Percentiles rank a stretch among this genome's conserved stretches.
phyloP scores from a whole-genome alignment of 1,284 basidiomycete species.

The Laetiporus sulphureus region DNA sequence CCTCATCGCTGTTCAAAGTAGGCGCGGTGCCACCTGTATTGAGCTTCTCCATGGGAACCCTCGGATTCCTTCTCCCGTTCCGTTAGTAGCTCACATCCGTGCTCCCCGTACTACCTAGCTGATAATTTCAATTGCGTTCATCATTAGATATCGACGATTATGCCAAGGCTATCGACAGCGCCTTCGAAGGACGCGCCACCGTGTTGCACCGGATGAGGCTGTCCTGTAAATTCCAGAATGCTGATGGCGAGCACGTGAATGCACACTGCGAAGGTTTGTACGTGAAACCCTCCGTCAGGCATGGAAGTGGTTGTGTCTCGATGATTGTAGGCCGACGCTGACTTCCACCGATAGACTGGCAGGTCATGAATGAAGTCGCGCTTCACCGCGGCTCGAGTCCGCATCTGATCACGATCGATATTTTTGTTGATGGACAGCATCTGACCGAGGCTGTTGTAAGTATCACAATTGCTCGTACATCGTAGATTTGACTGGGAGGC shows the following conservation, averaged over 20 bases:
- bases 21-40: constrained; percentile 91
- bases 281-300: background rate
- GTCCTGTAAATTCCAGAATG: constrained; percentile 70
- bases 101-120: background rate
- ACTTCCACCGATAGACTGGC: constrained; percentile 77
- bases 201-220: constrained; percentile 86
- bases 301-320: background rate
- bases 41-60: constrained; percentile 93
- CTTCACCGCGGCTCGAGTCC: constrained; percentile 89
- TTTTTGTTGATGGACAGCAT: constrained; percentile 93
- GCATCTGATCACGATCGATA: constrained; percentile 91
- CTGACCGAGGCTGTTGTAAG: constrained; percentile 91
- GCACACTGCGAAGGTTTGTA: constrained; percentile 48
- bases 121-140: background rate
- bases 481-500: background rate
- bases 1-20: constrained; percentile 85
- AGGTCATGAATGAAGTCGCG: constrained; percentile 97
- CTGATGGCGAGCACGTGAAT: constrained; percentile 49
- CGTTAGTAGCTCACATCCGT: constrained; percentile 45
- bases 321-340: no score
- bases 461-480: constrained; percentile 14
- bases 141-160: constrained; percentile 76
- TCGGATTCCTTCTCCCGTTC: constrained; percentile 93
- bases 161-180: constrained; percentile 70
- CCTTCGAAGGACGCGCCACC: constrained; percentile 68